A percentile compares a stretch with the other conserved stretches of the same genome.
Evolutionary conservation across 257 asterid species (phyloP).

Genomic region (Orobanche coerulescens): DNA sequence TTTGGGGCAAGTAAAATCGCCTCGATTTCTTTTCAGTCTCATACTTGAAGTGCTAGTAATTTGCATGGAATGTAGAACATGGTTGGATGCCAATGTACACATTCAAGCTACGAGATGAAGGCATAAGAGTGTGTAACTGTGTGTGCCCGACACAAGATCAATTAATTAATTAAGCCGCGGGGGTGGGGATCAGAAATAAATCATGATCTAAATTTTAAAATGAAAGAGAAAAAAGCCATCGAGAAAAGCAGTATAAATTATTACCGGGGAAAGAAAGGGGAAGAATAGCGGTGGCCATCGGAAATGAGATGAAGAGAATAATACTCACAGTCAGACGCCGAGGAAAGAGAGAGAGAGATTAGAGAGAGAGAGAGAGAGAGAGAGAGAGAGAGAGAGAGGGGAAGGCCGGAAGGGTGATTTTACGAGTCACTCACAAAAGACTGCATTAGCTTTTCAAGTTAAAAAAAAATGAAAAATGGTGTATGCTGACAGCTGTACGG

Average conservation of each 20-base stretch:
- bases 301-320: constrained; percentile 12
- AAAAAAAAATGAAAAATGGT: too few relatives aligned
- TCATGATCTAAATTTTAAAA: background rate
- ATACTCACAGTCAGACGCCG: constrained; percentile 1
- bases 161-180: too few relatives aligned
- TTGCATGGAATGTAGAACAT: background rate
- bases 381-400: too few relatives aligned
- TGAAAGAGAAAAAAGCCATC: background rate
- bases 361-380: too few relatives aligned
- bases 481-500: too few relatives aligned
- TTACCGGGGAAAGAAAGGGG: constrained; percentile 41
- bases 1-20: background rate
- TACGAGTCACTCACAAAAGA: too few relatives aligned
- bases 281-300: constrained; percentile 46
- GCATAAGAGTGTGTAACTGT: background rate
- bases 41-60: background rate
- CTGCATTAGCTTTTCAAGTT: too few relatives aligned
- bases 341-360: too few relatives aligned
- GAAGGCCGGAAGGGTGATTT: too few relatives aligned
- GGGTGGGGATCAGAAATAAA: too few relatives aligned
- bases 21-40: background rate
- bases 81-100: background rate
- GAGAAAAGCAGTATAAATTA: background rate
- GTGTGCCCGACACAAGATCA: background rate
- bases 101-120: background rate